Conservation (phyloP, 805 yeast species). For the Saccharomyces jurei region DNA sequence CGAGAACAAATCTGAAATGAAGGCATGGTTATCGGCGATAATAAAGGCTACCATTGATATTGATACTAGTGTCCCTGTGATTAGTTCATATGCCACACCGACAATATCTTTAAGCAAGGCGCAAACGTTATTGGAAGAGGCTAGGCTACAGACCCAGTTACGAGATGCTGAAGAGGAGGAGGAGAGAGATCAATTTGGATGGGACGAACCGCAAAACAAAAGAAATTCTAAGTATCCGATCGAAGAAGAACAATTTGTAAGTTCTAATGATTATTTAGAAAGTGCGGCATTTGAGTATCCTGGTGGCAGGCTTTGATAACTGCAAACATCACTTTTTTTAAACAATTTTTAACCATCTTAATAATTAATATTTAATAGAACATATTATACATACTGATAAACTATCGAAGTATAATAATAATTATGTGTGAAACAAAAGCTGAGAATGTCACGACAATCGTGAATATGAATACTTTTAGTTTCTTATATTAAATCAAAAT, state of each 20-base stretch:
- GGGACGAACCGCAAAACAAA: slow-evolving; percentile 25
- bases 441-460: neutral
- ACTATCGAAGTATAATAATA: no score
- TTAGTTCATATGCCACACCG: slow-evolving; percentile 90
- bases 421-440: no score
- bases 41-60: slow-evolving; percentile 94
- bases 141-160: slow-evolving; percentile 60
- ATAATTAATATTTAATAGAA: neutral
- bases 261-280: slow-evolving; percentile 2
- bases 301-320: neutral
- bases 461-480: neutral
- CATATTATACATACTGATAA: neutral
- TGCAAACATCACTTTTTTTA: neutral
- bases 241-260: slow-evolving; percentile 3
- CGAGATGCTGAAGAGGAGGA: slow-evolving; percentile 39
- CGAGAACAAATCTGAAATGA: slow-evolving; percentile 82
- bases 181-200: slow-evolving; percentile 25
- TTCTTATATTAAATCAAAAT: no score
- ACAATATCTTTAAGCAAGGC: slow-evolving; percentile 83
- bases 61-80: slow-evolving; percentile 85
- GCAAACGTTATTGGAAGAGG: slow-evolving; percentile 73
- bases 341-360: neutral
- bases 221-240: slow-evolving; percentile 1
- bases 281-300: slow-evolving; percentile 5
- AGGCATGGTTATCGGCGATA: slow-evolving; percentile 87